Evolutionary conservation across 1,284 basidiomycete species (phyloP).

Genomic region (Rhodotorula sp.): DNA sequence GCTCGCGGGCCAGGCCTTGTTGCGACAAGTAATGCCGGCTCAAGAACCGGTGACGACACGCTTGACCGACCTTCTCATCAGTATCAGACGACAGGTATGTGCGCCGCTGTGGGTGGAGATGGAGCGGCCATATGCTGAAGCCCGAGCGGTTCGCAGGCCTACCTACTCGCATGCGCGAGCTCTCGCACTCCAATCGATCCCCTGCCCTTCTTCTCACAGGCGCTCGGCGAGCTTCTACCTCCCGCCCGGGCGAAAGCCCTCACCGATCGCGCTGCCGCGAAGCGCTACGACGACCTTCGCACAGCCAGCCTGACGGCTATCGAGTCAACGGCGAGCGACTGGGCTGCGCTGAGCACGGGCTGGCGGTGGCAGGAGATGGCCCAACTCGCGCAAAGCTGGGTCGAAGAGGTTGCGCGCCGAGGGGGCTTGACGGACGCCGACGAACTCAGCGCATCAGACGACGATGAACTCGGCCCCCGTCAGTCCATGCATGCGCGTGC

Average conservation of each 20-base stretch:
- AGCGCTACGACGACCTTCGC: conserved; percentile 2
- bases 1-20: conserved; percentile 3
- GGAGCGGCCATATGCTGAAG: too few relatives aligned
- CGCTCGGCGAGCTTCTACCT: conserved; percentile 1
- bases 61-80: conserved; percentile 12
- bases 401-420: not conserved
- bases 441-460: too few relatives aligned
- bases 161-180: conserved; percentile 10
- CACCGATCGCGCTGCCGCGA: conserved; percentile 5
- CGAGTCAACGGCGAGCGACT: not conserved
- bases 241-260: conserved; percentile 4
- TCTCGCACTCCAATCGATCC: conserved; percentile 2
- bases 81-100: conserved; percentile 27
- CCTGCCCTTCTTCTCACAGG: not conserved
- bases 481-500: too few relatives aligned
- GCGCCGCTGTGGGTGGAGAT: not conserved
- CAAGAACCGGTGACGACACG: conserved; percentile 11
- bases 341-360: conserved; percentile 12
- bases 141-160: conserved; percentile 6
- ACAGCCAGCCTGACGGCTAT: not conserved
- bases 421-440: too few relatives aligned
- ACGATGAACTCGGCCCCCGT: too few relatives aligned
- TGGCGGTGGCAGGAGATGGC: conserved; percentile 16
- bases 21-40: conserved; percentile 18
- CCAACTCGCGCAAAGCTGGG: conserved; percentile 3